Evolutionary conservation across 192 early-diverging fungal species (phyloP).

Genomic region (Ambispora gerdemannii): DNA sequence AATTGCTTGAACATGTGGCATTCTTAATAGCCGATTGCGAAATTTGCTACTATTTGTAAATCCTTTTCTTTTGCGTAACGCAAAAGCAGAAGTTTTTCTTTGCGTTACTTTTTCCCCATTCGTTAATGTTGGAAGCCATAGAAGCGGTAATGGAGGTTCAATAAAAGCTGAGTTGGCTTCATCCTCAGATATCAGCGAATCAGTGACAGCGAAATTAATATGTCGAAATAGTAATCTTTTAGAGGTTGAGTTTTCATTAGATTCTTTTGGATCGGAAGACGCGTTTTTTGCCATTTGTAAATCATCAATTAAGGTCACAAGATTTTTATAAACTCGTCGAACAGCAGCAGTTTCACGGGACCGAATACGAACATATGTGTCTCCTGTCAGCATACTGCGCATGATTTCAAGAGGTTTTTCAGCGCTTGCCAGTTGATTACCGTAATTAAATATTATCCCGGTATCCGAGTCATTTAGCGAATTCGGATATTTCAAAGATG

Average conservation of each 20-base stretch:
- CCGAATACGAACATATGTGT: background rate
- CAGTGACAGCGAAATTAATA: background rate
- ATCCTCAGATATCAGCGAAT: slow-evolving; percentile 1
- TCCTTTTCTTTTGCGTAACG: slow-evolving; percentile 4
- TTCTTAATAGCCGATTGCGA: slow-evolving; percentile 6
- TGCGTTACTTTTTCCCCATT: slow-evolving; percentile 1
- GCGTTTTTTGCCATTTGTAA: background rate
- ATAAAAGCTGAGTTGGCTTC: background rate
- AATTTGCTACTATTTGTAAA: background rate
- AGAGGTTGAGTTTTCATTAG: background rate
- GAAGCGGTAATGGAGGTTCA: background rate
- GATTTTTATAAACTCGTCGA: slow-evolving; percentile 2
- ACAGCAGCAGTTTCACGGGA: background rate
- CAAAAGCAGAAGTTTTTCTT: slow-evolving; percentile 17
- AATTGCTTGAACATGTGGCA: background rate
- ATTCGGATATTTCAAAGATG: too few species aligned
- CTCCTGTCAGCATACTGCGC: background rate
- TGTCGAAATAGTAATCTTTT: background rate
- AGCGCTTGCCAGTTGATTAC: background rate
- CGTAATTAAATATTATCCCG: background rate
- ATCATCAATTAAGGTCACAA: slow-evolving; percentile 17
- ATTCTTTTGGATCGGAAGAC: background rate
- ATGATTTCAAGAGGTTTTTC: background rate
- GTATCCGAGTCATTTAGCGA: background rate
- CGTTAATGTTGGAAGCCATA: slow-evolving; percentile 20